Conservation (phyloP, 2,329 filamentous ascomycete genomes). For the Penicillium freii region DNA sequence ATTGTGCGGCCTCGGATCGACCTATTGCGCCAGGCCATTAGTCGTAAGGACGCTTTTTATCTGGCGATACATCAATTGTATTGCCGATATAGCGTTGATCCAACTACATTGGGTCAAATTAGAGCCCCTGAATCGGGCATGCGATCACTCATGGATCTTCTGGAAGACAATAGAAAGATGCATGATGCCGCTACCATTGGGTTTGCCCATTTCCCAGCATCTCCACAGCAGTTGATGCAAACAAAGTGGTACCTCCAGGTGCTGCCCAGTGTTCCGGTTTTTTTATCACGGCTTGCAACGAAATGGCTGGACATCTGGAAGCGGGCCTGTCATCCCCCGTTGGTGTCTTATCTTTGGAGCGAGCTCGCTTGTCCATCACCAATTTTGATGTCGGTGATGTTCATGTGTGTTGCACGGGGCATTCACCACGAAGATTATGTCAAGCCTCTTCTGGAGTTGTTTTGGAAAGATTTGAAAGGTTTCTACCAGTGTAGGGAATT, state of each 20-base stretch:
- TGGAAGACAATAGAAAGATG: constrained; percentile 11
- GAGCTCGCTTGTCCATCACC: not conserved
- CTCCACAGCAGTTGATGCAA: constrained; percentile 16
- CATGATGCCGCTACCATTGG: not conserved
- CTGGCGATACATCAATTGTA: constrained; percentile 65
- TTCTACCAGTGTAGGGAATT: not conserved
- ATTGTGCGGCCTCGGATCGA: constrained; percentile 44
- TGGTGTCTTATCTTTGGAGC: not conserved
- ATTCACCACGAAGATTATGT: not conserved
- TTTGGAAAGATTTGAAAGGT: not conserved
- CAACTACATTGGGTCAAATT: constrained; percentile 31
- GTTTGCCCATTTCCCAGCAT: constrained; percentile 44
- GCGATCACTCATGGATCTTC: not conserved
- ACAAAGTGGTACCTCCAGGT: constrained; percentile 35
- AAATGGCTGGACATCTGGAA: constrained; percentile 40
- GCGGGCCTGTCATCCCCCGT: not conserved
- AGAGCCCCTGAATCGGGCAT: not conserved
- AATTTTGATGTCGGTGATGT: constrained; percentile 9
- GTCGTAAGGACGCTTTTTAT: constrained; percentile 59
- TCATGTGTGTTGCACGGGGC: not conserved
- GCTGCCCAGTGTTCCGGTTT: constrained; percentile 44
- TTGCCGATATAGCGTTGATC: constrained; percentile 53
- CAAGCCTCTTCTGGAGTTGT: not conserved
- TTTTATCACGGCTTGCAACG: constrained; percentile 46
- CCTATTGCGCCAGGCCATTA: constrained; percentile 60